Evolutionary conservation across 2,329 filamentous ascomycete species (phyloP).

Genomic region (Coccinonectria pachysandricola): DNA sequence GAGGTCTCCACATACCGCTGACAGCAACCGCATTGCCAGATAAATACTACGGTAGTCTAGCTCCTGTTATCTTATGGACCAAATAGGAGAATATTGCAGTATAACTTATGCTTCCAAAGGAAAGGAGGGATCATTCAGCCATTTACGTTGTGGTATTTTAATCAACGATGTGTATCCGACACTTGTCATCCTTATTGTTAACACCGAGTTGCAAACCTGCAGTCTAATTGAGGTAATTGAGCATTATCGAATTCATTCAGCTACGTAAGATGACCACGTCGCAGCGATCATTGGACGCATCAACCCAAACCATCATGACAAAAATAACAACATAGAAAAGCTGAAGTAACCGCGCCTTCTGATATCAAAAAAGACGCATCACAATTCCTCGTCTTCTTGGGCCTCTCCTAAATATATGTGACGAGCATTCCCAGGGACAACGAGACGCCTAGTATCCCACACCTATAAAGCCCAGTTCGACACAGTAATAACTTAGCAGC

Average conservation of each 20-base stretch:
- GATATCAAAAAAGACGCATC: conserved; percentile 29
- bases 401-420: conserved; percentile 18
- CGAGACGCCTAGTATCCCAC: conserved; percentile 25
- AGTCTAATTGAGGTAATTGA: too few species aligned
- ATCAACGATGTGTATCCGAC: too few species aligned
- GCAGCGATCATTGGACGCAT: conserved; percentile 29
- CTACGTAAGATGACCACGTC: conserved; percentile 28
- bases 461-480: conserved; percentile 19
- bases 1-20: conserved; percentile 10
- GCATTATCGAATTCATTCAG: conserved; percentile 29
- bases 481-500: conserved; percentile 50
- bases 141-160: too few species aligned
- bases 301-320: conserved; percentile 27
- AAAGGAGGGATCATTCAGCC: too few species aligned
- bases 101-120: too few species aligned
- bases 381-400: conserved; percentile 25
- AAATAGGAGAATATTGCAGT: conserved; percentile 2
- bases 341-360: conserved; percentile 30
- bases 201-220: too few species aligned
- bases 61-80: too few species aligned
- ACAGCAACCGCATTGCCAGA: too few species aligned
- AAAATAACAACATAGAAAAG: conserved; percentile 31
- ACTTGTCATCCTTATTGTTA: too few species aligned
- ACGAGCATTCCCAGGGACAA: conserved; percentile 24
- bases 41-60: too few species aligned